Base-by-base conservation (phyloP, 2,329 filamentous ascomycete species). In the Cordyceps cateniannulata region DNA sequence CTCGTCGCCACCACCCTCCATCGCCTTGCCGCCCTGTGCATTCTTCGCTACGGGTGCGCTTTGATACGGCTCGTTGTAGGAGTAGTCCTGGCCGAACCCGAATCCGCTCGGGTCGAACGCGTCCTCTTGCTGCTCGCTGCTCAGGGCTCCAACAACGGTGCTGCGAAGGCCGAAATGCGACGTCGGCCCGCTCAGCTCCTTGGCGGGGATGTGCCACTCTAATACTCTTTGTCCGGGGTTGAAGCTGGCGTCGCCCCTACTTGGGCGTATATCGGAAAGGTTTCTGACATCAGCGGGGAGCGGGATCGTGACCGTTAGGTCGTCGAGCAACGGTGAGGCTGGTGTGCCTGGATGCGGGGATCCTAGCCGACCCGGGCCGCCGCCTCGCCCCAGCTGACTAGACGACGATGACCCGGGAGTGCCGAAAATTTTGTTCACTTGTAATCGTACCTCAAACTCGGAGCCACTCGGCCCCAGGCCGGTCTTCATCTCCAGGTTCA, bases 391-490 rank as follows among this genome's bases (percentile, higher is more conserved):
- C n/a, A 74, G 71, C 40, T 59, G 57, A 27, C 73, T 75, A 1
- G 75, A 66, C 8, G 69, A 68, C 27, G 69, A 67, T 40, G 72
- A 66, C 35, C 68, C 70, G 20, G 76, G 71, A 40, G 74, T 72
- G 27, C 76, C 72, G 63, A 90, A 87, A 29, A 87, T 80, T 68
- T 83, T 88, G 69, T 86, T 87, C 45, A 91, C 81, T 62, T 86
- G 84, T 25, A 96, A 73, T 55, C 90, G 83, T 52, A 96, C 90
- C 72, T 98, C 93, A 68, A 99, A 98, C 60, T 98, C 95, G 6
- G 88, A 84, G 1, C 90, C 92, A 0, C 77, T 78, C 2, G 83
- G 73, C 0, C 95, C 95, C 3, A 97, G 79, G 0, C 87, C 86
- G 1, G 92, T 93, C 67, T 87, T 89, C 52, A 98, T 85, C 69